Evolutionary conservation across 345 rosid genomes (phyloP).

Genomic region (Pseudoturritis turrita): DNA sequence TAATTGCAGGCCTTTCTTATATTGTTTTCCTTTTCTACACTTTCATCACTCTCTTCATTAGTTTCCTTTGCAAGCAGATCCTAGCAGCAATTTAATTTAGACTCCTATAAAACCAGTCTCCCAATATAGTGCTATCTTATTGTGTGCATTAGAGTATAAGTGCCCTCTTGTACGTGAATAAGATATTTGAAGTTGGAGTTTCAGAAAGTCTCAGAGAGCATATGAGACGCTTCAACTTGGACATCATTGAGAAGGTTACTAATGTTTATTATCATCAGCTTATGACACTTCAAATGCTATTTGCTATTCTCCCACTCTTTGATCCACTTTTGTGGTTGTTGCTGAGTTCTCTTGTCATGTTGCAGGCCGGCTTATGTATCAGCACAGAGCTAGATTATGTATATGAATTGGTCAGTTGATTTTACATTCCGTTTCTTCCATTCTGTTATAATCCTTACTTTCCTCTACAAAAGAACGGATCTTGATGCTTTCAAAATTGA

Average conservation of each 20-base stretch:
- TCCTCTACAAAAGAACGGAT: not conserved
- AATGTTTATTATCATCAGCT: conserved; percentile 16
- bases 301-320: not conserved
- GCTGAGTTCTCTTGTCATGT: conserved; percentile 15
- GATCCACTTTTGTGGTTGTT: not conserved
- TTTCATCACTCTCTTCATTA: conserved; percentile 1
- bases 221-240: conserved; percentile 53
- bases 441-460: not conserved
- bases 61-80: not conserved
- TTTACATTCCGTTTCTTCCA: not conserved
- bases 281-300: conserved; percentile 8
- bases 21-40: not conserved
- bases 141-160: conserved; percentile 53
- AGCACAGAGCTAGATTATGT: conserved; percentile 79
- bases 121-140: not conserved
- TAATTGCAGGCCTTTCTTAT: not conserved
- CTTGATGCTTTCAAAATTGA: conserved; percentile 10
- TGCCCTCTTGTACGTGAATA: conserved; percentile 77
- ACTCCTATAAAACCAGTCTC: not conserved
- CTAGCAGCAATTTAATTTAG: not conserved
- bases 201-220: conserved; percentile 67
- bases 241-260: conserved; percentile 69
- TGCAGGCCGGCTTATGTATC: conserved; percentile 71
- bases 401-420: conserved; percentile 74
- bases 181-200: conserved; percentile 82